Conservation (phyloP, 768 basidiomycete genomes). For the Pulveroboletus sp. region DNA sequence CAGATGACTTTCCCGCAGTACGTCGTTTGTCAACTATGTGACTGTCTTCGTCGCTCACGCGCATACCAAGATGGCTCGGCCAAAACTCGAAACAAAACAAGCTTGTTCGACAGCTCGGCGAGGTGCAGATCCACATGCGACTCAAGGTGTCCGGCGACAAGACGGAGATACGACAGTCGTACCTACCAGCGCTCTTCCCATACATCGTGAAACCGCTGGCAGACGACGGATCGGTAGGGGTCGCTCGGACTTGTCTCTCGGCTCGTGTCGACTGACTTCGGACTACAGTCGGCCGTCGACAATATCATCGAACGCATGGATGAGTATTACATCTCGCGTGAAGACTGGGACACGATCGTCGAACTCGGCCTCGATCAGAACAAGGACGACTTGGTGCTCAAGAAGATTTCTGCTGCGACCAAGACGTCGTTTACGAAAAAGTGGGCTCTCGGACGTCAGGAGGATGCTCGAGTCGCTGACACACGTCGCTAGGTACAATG, state of each 20-base stretch:
- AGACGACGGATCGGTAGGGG: conserved; percentile 65
- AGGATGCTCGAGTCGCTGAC: not conserved
- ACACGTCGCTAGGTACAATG: conserved; percentile 79
- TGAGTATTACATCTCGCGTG: conserved; percentile 86
- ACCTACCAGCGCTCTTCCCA: conserved; percentile 84
- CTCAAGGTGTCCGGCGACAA: conserved; percentile 89
- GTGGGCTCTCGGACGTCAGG: conserved; percentile 40
- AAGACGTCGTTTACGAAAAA: conserved; percentile 85
- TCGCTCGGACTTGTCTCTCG: not conserved
- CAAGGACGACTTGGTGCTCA: conserved; percentile 69
- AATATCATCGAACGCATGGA: conserved; percentile 89
- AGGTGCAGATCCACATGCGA: conserved; percentile 94
- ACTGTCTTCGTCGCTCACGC: not conserved
- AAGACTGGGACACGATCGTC: conserved; percentile 95
- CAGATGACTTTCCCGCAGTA: conserved; percentile 82
- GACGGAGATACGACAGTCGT: conserved; percentile 84
- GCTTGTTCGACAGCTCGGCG: conserved; percentile 72
- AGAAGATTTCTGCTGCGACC: conserved; percentile 76
- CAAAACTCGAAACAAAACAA: conserved; percentile 94
- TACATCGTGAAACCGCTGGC: conserved; percentile 77
- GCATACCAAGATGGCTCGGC: conserved; percentile 77
- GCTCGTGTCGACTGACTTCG: not conserved
- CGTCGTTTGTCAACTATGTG: conserved; percentile 25
- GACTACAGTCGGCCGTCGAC: conserved; percentile 52
- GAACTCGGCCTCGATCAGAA: conserved; percentile 87